Evolutionary conservation across 1,284 basidiomycete species (phyloP).

Genomic region (Tremellales sp.): DNA sequence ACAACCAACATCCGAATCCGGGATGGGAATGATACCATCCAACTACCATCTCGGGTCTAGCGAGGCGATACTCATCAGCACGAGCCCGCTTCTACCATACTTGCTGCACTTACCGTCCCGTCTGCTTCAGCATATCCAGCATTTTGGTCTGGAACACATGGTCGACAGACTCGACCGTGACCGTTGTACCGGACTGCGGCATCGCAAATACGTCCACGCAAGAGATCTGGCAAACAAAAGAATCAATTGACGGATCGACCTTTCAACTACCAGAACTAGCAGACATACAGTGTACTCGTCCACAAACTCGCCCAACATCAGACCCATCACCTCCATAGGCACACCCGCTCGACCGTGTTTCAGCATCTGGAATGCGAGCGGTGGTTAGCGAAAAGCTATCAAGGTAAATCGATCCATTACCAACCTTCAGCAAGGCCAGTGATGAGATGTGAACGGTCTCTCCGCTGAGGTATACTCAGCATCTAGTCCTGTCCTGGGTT

Average conservation of each 20-base stretch:
- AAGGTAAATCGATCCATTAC: slow-evolving; percentile 11
- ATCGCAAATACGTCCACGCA: slow-evolving; percentile 99
- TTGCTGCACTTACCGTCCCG: slow-evolving; percentile 69
- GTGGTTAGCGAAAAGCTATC: not conserved
- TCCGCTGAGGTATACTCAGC: slow-evolving; percentile 57
- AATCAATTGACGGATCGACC: slow-evolving; percentile 1
- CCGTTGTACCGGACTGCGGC: slow-evolving; percentile 98
- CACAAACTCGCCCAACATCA: slow-evolving; percentile 98
- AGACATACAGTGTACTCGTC: slow-evolving; percentile 87
- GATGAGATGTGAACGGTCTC: slow-evolving; percentile 97
- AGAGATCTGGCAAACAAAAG: slow-evolving; percentile 50
- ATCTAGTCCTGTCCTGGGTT: not conserved
- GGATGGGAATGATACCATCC: slow-evolving; percentile 99
- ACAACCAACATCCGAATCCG: slow-evolving; percentile 98
- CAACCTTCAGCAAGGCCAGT: slow-evolving; percentile 83
- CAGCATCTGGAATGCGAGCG: slow-evolving; percentile 68
- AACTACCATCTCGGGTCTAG: slow-evolving; percentile 94
- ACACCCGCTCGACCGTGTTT: slow-evolving; percentile 99
- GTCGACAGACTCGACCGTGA: slow-evolving; percentile 98
- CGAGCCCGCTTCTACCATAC: not conserved
- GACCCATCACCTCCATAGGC: slow-evolving; percentile 99
- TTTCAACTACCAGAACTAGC: not conserved
- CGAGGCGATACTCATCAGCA: slow-evolving; percentile 4
- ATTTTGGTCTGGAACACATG: slow-evolving; percentile 99
- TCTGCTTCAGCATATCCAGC: slow-evolving; percentile 99